Conservation (phyloP, 208 protist genomes). For the Trichomonas gallinae region DNA sequence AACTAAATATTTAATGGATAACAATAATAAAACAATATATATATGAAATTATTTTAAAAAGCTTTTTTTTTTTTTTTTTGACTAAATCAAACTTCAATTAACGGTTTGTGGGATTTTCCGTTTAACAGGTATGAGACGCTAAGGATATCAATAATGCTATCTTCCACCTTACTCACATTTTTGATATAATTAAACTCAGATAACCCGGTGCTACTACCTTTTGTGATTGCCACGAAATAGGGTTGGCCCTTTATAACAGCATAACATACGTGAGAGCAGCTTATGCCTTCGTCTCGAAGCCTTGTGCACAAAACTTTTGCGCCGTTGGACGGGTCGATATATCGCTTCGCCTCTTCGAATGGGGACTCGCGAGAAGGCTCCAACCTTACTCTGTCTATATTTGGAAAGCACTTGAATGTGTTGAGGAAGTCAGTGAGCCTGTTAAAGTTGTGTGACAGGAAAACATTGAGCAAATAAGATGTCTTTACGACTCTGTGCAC, state of each 20-base stretch:
- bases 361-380: neutral
- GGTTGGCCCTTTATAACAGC: neutral
- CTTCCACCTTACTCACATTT: too few relatives aligned
- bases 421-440: neutral
- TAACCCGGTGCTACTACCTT: neutral
- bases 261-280: neutral
- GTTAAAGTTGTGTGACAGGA: neutral
- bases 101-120: too few relatives aligned
- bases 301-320: neutral
- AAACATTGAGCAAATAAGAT: neutral
- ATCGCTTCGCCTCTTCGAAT: neutral
- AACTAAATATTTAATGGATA: too few relatives aligned
- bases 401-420: neutral
- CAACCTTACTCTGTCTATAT: neutral
- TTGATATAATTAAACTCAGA: neutral
- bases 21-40: too few relatives aligned
- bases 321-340: neutral
- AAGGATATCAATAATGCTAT: too few relatives aligned
- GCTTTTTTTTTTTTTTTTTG: too few relatives aligned
- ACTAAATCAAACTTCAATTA: too few relatives aligned
- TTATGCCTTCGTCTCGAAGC: neutral
- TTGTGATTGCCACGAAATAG: neutral
- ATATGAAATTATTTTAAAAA: too few relatives aligned
- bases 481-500: neutral
- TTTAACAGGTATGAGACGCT: too few relatives aligned